Conservation (phyloP, 495 filamentous ascomycete species). For the Wilcoxina mikolae region DNA sequence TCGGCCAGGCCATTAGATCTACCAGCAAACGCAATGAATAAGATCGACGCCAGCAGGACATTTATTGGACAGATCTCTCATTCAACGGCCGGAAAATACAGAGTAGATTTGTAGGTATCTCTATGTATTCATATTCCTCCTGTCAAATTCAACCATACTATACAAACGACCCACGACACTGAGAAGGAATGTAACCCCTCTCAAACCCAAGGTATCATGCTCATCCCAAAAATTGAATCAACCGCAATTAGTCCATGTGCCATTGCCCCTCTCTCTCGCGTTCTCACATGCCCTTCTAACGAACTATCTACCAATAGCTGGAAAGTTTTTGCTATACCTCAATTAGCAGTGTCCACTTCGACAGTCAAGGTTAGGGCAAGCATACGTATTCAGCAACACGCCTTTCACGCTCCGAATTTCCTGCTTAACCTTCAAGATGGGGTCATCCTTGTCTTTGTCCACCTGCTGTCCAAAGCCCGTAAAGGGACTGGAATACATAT, state of each 20-base stretch:
- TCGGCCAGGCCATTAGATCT: too few species aligned
- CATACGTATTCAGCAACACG: conserved; percentile 58
- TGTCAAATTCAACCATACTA: neutral
- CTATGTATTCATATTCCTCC: neutral
- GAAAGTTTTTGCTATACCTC: conserved; percentile 37
- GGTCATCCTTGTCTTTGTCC: conserved; percentile 51
- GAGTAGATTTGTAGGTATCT: neutral
- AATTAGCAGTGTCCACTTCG: neutral
- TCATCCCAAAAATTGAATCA: too few species aligned
- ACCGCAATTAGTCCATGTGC: too few species aligned
- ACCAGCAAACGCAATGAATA: too few species aligned
- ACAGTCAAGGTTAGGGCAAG: neutral
- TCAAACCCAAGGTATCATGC: neutral
- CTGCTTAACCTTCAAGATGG: conserved; percentile 58
- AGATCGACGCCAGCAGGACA: too few species aligned
- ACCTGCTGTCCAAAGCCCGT: conserved; percentile 32
- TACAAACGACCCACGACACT: neutral
- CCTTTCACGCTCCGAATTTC: conserved; percentile 92
- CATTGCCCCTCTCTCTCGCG: too few species aligned
- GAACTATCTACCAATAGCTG: conserved; percentile 31
- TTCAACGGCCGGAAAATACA: too few species aligned
- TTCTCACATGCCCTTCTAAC: too few species aligned
- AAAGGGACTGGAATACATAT: conserved; percentile 14
- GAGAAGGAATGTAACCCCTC: neutral
- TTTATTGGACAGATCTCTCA: too few species aligned